Conservation (phyloP, 2,329 filamentous ascomycete genomes). For the Penicillium thymicola region DNA sequence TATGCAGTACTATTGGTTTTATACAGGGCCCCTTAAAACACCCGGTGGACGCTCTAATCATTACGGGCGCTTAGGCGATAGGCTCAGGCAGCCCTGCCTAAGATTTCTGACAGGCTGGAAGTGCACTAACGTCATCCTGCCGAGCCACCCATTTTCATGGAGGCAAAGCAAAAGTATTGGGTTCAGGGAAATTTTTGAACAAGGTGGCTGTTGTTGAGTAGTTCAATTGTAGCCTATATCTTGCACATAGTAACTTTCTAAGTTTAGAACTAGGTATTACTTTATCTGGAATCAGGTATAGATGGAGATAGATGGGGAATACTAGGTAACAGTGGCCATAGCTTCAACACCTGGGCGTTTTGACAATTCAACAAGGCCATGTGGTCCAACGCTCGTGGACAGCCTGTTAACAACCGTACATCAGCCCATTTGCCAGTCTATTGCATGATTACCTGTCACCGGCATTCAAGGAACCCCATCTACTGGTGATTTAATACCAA, state of each 20-base stretch:
- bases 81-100: neutral
- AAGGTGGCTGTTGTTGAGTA: neutral
- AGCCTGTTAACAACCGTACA: neutral
- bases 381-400: neutral
- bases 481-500: neutral
- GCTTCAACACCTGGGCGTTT: neutral
- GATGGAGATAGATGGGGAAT: neutral
- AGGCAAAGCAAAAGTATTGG: neutral
- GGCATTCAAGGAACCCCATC: neutral
- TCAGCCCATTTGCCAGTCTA: neutral
- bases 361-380: neutral
- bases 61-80: neutral
- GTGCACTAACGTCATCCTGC: neutral
- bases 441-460: constrained; percentile 2
- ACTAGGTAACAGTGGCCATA: neutral
- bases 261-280: neutral
- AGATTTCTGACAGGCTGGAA: neutral
- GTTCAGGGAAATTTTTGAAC: neutral
- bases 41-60: neutral
- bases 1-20: neutral
- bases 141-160: neutral
- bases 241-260: neutral
- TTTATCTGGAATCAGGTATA: neutral
- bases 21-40: neutral
- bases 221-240: neutral